Percentiles rank a stretch among this genome's conserved stretches.
Evolutionary conservation across 306 rosid species (phyloP).

Genomic region (Ormosia emarginata): DNA sequence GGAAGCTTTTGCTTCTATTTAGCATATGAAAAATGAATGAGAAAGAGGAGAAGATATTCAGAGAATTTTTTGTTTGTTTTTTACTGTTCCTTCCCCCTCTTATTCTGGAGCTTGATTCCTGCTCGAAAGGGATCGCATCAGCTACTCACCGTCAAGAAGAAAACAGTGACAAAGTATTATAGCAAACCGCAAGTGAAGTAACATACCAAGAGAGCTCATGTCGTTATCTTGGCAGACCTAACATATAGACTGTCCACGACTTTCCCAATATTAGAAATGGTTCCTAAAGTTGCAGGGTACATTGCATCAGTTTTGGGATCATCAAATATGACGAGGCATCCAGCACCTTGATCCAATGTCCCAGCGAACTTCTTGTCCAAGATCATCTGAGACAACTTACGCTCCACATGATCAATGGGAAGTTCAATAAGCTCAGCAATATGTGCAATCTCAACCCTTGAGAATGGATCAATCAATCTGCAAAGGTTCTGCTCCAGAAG

Average conservation of each 20-base stretch:
- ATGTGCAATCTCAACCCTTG: conserved; percentile 89
- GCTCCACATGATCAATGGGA: conserved; percentile 58
- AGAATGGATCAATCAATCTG: conserved; percentile 92
- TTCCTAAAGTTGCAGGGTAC: conserved; percentile 68
- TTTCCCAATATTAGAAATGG: conserved; percentile 82
- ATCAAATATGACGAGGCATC: conserved; percentile 55
- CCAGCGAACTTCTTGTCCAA: conserved; percentile 68
- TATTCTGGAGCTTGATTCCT: too few species aligned
- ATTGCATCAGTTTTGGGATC: conserved; percentile 56
- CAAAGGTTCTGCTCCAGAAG: conserved; percentile 91
- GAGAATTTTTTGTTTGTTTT: too few species aligned
- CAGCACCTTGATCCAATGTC: conserved; percentile 94
- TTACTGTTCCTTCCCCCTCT: too few species aligned
- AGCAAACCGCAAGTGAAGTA: background rate
- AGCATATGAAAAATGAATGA: too few species aligned
- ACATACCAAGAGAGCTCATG: conserved; percentile 30
- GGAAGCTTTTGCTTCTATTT: too few species aligned
- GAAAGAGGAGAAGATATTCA: too few species aligned
- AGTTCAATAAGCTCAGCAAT: conserved; percentile 87
- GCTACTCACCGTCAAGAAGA: background rate
- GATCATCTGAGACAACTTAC: conserved; percentile 58
- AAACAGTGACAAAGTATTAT: background rate
- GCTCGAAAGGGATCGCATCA: too few species aligned
- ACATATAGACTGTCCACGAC: conserved; percentile 94
- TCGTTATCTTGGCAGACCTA: conserved; percentile 95